Base-by-base conservation (phyloP, 2,329 filamentous ascomycete species). In the Xylogone sp. region DNA sequence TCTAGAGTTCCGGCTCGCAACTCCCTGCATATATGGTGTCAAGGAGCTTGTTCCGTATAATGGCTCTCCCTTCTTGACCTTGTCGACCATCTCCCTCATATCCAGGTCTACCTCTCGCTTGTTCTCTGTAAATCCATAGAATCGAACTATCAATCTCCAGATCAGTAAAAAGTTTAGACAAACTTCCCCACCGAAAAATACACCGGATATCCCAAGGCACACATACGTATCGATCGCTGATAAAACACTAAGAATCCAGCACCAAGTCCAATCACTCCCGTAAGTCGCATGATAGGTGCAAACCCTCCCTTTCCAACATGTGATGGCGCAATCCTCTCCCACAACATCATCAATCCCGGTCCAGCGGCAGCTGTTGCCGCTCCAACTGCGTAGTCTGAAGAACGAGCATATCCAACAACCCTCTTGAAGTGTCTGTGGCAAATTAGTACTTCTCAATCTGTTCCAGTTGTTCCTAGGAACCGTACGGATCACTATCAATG, bases 401-500 rank as follows among this genome's bases (percentile, higher is more conserved):
- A 76, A 57, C 94, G 84, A 57, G 92, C 88, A 80, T 99, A 99
- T 67, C 83, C 73, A 58, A 97, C 71, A 18, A 97, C 94, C 68
- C 94, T 87, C 72, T 84, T 90, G 72, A 97, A 87, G 73, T 99
- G 94, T 65, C 90, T 96, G 63, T 48, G 51, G 55, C 20, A 21
- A 59, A 61, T 60, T 62, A 65, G 62, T 76, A 53, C 43, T 31
- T 58, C 22, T 39, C 46, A 21, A 21, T 45, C 24, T 27, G 18
- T 19, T 8, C 22, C 29, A 21, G 39, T 46, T 29, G 53, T 50
- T 21, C 49, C 29, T 49, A 52, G 60, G 53, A 51, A 56, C 72
- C 86, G 69, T 92, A 97, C 92, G 94, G 94, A 74, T 99, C 94
- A 77, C 90, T 95, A 78, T 99, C 94, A 74, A 99, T 97, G 76